phyloP scores from a whole-genome alignment of 2,329 filamentous ascomycete species.

The Pseudogymnoascus sp. region DNA sequence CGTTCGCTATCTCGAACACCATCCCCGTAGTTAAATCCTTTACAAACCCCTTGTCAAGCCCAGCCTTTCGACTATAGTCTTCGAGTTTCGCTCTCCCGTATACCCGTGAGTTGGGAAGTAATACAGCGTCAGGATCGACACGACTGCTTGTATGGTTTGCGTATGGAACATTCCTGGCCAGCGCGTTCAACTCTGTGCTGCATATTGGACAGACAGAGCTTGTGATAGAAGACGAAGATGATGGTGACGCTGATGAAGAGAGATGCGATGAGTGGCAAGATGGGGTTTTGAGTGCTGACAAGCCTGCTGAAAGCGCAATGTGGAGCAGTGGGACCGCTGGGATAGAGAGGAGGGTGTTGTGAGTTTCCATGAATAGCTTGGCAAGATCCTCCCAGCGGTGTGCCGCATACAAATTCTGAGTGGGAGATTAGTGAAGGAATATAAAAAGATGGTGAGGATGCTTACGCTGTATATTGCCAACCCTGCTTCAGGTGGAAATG shows the following conservation, averaged over 20 bases:
- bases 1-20: slow-evolving; percentile 48
- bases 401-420: slow-evolving; percentile 61
- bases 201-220: slow-evolving; percentile 89
- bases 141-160: slow-evolving; percentile 92
- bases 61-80: slow-evolving; percentile 71
- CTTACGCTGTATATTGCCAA: slow-evolving; percentile 42
- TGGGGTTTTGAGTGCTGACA: slow-evolving; percentile 92
- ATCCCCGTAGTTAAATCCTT: slow-evolving; percentile 73
- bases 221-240: slow-evolving; percentile 26
- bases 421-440: neutral
- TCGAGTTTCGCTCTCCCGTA: slow-evolving; percentile 70
- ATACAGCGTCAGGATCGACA: slow-evolving; percentile 76
- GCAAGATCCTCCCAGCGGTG: slow-evolving; percentile 70
- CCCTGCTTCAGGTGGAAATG: slow-evolving; percentile 55
- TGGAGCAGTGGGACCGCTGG: slow-evolving; percentile 79
- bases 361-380: slow-evolving; percentile 71
- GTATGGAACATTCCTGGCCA: slow-evolving; percentile 83
- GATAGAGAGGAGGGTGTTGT: slow-evolving; percentile 77
- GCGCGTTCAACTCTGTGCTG: slow-evolving; percentile 85
- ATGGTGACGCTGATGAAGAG: slow-evolving; percentile 21
- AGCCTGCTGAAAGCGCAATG: slow-evolving; percentile 79
- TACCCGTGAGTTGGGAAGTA: slow-evolving; percentile 79
- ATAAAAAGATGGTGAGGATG: neutral
- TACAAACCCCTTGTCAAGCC: slow-evolving; percentile 55
- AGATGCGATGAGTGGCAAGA: slow-evolving; percentile 62